Conservation (phyloP, 2,329 filamentous ascomycete genomes). For the Aspergillus awamori region DNA sequence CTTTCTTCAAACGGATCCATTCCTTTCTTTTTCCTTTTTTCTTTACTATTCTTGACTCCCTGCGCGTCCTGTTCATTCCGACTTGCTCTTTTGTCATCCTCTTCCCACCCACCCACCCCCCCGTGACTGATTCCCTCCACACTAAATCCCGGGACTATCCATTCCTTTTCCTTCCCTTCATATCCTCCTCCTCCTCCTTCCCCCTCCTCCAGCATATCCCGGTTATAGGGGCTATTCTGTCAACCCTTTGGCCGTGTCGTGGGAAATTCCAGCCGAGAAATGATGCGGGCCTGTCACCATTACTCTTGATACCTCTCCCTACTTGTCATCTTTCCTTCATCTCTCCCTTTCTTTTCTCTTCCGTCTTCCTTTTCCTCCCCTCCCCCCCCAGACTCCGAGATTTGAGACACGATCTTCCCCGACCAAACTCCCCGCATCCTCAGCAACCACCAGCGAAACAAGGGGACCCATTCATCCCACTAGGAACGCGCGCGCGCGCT, state of each 20-base stretch:
- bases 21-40: too few species aligned
- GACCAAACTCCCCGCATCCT: neutral
- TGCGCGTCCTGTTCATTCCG: neutral
- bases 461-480: neutral
- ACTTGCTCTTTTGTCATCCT: neutral
- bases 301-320: slow-evolving; percentile 17
- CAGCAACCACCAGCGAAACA: neutral
- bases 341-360: slow-evolving; percentile 7
- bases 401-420: neutral
- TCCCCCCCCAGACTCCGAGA: neutral
- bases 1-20: too few species aligned
- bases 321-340: slow-evolving; percentile 5
- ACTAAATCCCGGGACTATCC: neutral
- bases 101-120: neutral
- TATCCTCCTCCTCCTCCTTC: neutral
- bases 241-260: neutral
- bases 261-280: slow-evolving; percentile 16
- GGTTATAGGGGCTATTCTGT: slow-evolving; percentile 2
- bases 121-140: neutral
- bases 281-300: slow-evolving; percentile 24
- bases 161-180: neutral
- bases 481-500: neutral
- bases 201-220: neutral
- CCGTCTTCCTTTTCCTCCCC: neutral
- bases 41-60: neutral